Evolutionary conservation across 352 stramenopile genomes (phyloP).

Genomic region (Phytopythium boreale): DNA sequence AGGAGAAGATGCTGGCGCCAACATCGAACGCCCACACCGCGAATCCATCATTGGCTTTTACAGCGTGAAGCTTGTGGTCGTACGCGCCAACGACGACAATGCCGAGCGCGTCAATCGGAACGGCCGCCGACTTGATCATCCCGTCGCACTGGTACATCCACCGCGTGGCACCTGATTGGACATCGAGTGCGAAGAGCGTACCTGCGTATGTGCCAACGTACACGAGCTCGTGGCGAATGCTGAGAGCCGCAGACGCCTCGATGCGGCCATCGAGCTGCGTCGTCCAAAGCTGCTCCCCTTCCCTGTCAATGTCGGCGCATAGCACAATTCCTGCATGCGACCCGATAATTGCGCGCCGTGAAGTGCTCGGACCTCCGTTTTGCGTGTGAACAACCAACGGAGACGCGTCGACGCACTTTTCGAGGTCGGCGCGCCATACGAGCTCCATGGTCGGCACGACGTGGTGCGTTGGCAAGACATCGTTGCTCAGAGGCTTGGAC

Average conservation of each 20-base stretch:
- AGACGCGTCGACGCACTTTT: constrained; percentile 66
- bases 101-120: constrained; percentile 36
- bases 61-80: constrained; percentile 38
- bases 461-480: neutral
- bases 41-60: constrained; percentile 23
- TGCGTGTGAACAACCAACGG: constrained; percentile 36
- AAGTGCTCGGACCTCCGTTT: neutral
- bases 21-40: constrained; percentile 25
- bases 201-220: constrained; percentile 60
- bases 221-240: constrained; percentile 20
- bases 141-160: constrained; percentile 37
- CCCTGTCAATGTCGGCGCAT: constrained; percentile 34
- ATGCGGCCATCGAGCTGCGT: constrained; percentile 51
- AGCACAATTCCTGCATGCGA: constrained; percentile 45
- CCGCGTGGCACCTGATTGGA: constrained; percentile 18
- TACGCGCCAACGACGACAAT: constrained; percentile 55
- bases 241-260: constrained; percentile 46
- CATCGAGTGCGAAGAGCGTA: constrained; percentile 38
- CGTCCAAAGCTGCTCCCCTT: constrained; percentile 28
- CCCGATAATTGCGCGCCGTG: constrained; percentile 36
- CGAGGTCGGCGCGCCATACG: constrained; percentile 33
- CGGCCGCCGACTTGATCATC: constrained; percentile 46
- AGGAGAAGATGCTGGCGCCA: constrained; percentile 48
- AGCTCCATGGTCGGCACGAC: constrained; percentile 10
- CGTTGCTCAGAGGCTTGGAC: neutral